A percentile compares a stretch with the other conserved stretches of the same genome.
Evolutionary conservation across 176 grass and related monocot genomes (phyloP).

Genomic region (Areca catechu): DNA sequence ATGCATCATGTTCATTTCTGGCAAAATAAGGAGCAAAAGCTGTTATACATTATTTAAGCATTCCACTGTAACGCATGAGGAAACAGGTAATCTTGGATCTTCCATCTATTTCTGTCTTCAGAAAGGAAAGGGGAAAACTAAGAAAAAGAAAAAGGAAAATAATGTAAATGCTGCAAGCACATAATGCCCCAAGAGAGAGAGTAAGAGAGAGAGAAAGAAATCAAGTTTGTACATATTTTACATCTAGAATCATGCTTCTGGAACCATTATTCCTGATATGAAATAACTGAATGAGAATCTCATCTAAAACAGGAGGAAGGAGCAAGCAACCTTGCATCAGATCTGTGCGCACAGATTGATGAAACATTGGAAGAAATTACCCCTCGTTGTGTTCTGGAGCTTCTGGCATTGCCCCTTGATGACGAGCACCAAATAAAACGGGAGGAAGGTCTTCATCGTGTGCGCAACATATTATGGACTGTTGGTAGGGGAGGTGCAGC

Average conservation of each 20-base stretch:
- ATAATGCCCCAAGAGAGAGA: no score
- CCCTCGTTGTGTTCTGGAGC: constrained; percentile 73
- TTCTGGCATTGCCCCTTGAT: constrained; percentile 77
- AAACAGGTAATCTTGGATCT: not conserved
- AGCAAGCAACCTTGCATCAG: constrained; percentile 81
- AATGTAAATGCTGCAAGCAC: no score
- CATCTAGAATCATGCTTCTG: no score
- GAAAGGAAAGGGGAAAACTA: no score
- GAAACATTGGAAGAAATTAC: constrained; percentile 93
- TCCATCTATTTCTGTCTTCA: not conserved
- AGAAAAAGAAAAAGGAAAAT: no score
- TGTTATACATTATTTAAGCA: not conserved
- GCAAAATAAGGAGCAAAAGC: not conserved
- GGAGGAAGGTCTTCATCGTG: constrained; percentile 73
- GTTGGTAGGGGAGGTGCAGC: constrained; percentile 59
- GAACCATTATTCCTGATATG: no score
- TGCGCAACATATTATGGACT: constrained; percentile 80
- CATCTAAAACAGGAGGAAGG: constrained; percentile 60
- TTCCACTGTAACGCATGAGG: not conserved
- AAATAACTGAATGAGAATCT: no score
- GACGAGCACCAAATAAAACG: constrained; percentile 42
- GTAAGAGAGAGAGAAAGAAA: no score
- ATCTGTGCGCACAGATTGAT: constrained; percentile 75
- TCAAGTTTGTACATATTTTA: no score
- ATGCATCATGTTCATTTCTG: no score